Percentiles rank a stretch among this genome's conserved stretches.
Conservation (phyloP, 2,329 filamentous ascomycete genomes). For the Metarhizium robertsii region DNA sequence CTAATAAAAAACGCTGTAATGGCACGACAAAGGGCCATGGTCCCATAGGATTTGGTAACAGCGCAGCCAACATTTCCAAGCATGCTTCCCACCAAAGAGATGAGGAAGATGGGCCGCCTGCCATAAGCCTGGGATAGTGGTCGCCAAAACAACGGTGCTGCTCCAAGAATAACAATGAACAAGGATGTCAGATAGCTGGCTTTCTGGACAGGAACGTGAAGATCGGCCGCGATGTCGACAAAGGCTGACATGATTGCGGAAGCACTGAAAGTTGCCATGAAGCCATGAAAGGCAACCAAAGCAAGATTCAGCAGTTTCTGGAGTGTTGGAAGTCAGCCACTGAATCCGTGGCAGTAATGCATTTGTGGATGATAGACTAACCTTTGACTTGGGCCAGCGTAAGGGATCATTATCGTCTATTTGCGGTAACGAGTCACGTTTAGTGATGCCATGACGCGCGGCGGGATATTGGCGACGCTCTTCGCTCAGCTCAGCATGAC, state of each 20-base stretch:
- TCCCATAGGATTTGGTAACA: conserved; percentile 33
- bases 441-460: conserved; percentile 6
- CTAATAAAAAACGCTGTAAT: conserved; percentile 45
- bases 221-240: conserved; percentile 39
- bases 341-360: no score
- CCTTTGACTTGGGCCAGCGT: conserved; percentile 10
- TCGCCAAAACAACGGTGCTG: conserved; percentile 41
- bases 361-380: not conserved
- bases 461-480: conserved; percentile 8
- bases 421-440: conserved; percentile 8
- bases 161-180: conserved; percentile 12
- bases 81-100: conserved; percentile 35
- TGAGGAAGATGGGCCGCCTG: conserved; percentile 41
- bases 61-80: conserved; percentile 44
- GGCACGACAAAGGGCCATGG: conserved; percentile 39
- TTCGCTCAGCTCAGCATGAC: no score
- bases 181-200: conserved; percentile 39
- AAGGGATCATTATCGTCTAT: conserved; percentile 9
- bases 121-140: conserved; percentile 45
- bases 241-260: conserved; percentile 46
- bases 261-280: conserved; percentile 47
- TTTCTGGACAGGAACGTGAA: conserved; percentile 36
- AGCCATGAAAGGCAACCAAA: conserved; percentile 47
- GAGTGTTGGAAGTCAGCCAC: not conserved
- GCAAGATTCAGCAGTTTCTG: conserved; percentile 43